Evolutionary conservation across 129 eudicot genomes (phyloP), one percentile per base, ranked within the genome.

Genomic region (Chrysanthemum makinoi): DNA sequence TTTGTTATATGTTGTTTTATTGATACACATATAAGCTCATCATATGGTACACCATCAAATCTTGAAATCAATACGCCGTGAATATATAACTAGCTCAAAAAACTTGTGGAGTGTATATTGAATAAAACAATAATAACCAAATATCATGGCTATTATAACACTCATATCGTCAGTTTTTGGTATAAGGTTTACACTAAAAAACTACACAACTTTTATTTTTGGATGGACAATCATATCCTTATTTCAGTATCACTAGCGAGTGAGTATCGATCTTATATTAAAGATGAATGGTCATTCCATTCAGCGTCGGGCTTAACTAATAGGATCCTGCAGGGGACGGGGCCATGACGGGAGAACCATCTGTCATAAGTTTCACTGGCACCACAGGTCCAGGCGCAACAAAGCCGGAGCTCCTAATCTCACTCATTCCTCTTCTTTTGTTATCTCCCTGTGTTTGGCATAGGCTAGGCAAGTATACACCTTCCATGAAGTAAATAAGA

Each of bases 401-500:
- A 6, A n/a, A 59, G 24, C 96, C 98, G 0, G 92, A 85, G 81
- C 95, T 89, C 65, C 74, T 93, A 6, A 93, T 80, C 80, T 93
- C 98, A 12, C 80, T 80, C 98, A 93, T 89, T 50, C 68, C 90
- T 14, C 98, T 83, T 7, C 98, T 81, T 43, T 75, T 78, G 28
- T 64, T 76, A 51, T 60, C 86, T 12, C 83, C 84, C 64, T 74
- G 77, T 43, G 81, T 72, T 66, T 76, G 76, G 43, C 98, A 93
- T 22, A 93, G 43, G 62, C 76, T 87, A 3, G 98, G 98, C 70
- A 93, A 82, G 66, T 80, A 89, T 14, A 83, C 90, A 44, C 96
- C 98, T 91, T 66, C 43, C 48, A 35, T 35, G 81, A 66, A n/a
- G 24, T 39, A 39, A 44, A 4, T 28, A 63, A 19, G 0, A 58